These are phyloP conservation scores for Colletotrichum karsti DNA, from an alignment of 2,329 filamentous ascomycete genomes.

Conservation along the genomic window DNA sequence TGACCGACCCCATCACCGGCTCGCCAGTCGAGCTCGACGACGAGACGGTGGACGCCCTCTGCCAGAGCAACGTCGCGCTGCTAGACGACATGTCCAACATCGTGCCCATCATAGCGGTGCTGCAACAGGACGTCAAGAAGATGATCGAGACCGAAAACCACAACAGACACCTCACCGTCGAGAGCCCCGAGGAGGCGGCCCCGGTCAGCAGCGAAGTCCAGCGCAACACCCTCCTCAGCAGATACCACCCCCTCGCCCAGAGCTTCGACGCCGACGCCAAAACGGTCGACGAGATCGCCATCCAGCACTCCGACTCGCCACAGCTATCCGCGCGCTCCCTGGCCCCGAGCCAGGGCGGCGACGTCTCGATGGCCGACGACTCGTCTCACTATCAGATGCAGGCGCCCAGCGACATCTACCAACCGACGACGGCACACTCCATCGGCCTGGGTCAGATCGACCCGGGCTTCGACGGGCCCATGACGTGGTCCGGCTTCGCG, in stretches of 20 bases:
- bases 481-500: conserved; percentile 6
- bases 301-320: conserved; percentile 12
- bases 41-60: neutral
- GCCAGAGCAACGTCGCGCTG: conserved; percentile 2
- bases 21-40: neutral
- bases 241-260: conserved; percentile 11
- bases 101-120: conserved; percentile 2
- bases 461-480: neutral
- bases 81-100: conserved; percentile 21
- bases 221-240: conserved; percentile 3
- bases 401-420: neutral
- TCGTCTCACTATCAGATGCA: neutral
- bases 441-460: neutral
- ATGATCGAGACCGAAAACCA: neutral
- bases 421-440: neutral
- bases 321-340: neutral
- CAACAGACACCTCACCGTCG: neutral
- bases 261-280: conserved; percentile 14
- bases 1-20: neutral
- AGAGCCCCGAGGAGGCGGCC: neutral
- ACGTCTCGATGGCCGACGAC: neutral
- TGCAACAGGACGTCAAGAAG: conserved; percentile 13
- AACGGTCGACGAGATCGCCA: conserved; percentile 7
- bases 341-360: neutral
- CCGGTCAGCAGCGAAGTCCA: conserved; percentile 14